Conservation (phyloP, 352 stramenopile species). For the Globisporangium viniferum region DNA sequence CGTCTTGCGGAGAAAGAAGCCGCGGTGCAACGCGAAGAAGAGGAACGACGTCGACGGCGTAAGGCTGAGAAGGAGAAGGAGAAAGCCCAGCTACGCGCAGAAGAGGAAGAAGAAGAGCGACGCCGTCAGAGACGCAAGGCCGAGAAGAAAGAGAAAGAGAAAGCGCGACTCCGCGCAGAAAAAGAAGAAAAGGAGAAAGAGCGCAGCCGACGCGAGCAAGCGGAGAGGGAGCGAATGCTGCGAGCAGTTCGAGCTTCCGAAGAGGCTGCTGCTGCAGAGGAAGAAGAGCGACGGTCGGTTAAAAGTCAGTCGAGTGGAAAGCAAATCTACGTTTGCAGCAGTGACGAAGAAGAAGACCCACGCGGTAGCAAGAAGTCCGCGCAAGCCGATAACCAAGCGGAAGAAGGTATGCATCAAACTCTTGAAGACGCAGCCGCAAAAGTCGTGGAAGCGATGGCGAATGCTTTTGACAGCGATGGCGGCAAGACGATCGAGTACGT, state of each 20-base stretch:
- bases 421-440: conserved; percentile 18
- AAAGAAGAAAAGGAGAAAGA: not conserved
- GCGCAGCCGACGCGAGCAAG: not conserved
- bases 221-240: conserved; percentile 9
- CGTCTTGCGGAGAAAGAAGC: conserved; percentile 9
- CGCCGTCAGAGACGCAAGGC: conserved; percentile 6
- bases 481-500: conserved; percentile 20
- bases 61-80: conserved; percentile 14
- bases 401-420: not conserved
- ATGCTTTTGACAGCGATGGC: conserved; percentile 9
- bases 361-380: not conserved
- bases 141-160: conserved; percentile 12
- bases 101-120: conserved; percentile 10
- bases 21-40: not conserved
- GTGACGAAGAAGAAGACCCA: not conserved
- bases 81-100: not conserved
- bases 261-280: conserved; percentile 14
- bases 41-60: not conserved
- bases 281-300: not conserved
- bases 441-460: not conserved
- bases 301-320: conserved; percentile 7
- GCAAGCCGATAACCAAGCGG: not conserved
- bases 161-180: conserved; percentile 1
- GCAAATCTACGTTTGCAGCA: conserved; percentile 2
- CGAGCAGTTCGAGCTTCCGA: not conserved